These are phyloP conservation scores for Monosporascus sp. DNA, from an alignment of 2,329 filamentous ascomycete species.

Conservation along the genomic window DNA sequence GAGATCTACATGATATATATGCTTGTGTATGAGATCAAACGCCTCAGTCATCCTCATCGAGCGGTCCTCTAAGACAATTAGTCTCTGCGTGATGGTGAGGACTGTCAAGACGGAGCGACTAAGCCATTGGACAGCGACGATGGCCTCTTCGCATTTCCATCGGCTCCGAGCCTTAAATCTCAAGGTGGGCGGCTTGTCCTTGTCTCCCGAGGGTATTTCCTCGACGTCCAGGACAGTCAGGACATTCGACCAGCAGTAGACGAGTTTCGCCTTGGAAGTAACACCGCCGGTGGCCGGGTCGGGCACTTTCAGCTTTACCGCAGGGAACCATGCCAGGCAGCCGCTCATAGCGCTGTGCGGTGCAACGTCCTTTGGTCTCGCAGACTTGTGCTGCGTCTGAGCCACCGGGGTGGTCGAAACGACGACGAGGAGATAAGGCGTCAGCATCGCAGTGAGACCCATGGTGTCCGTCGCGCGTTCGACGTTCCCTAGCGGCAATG, in stretches of 20 bases:
- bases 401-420: conserved; percentile 95
- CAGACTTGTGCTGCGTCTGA: conserved; percentile 92
- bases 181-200: conserved; percentile 72
- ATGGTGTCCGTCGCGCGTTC: conserved; percentile 82
- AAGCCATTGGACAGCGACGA: conserved; percentile 95
- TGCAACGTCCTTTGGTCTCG: conserved; percentile 82
- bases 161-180: conserved; percentile 77
- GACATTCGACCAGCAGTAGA: conserved; percentile 99
- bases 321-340: conserved; percentile 94
- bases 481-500: conserved; percentile 88
- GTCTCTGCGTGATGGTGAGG: conserved; percentile 86
- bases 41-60: conserved; percentile 88
- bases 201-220: conserved; percentile 61
- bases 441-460: conserved; percentile 90
- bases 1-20: conserved; percentile 85
- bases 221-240: conserved; percentile 87
- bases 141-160: conserved; percentile 92
- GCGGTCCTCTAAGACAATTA: conserved; percentile 87
- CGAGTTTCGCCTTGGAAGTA: conserved; percentile 77
- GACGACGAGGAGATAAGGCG: conserved; percentile 90
- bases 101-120: conserved; percentile 88
- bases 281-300: conserved; percentile 62
- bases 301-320: conserved; percentile 80
- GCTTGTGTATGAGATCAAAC: conserved; percentile 85
- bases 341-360: conserved; percentile 90